These are phyloP conservation scores for Tremella fuciformis DNA, from an alignment of 768 basidiomycete genomes.

Conservation along the genomic window DNA sequence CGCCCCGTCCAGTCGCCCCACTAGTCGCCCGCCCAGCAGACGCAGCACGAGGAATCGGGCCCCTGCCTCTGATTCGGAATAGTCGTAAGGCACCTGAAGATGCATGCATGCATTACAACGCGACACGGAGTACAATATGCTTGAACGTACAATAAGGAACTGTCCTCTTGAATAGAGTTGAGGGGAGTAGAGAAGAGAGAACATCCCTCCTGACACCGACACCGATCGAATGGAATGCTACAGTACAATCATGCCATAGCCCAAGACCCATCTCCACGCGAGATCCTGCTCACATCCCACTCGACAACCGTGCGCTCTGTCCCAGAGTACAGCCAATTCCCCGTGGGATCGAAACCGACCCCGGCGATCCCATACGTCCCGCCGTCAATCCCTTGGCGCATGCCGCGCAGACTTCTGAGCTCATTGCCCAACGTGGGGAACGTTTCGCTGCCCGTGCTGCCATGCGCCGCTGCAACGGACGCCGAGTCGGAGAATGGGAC, in stretches of 20 bases:
- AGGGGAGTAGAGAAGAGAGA: constrained; percentile 4
- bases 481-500: constrained; percentile 30
- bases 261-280: constrained; percentile 35
- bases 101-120: too few species aligned
- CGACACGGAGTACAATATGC: too few species aligned
- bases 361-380: constrained; percentile 60
- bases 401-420: not conserved
- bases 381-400: constrained; percentile 29
- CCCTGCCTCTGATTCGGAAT: too few species aligned
- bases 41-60: too few species aligned
- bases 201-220: not conserved
- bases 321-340: constrained; percentile 67
- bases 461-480: not conserved
- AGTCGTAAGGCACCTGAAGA: too few species aligned
- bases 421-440: not conserved
- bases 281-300: constrained; percentile 61
- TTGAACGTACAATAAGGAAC: not conserved
- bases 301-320: constrained; percentile 67
- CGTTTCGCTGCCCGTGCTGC: not conserved
- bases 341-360: constrained; percentile 68
- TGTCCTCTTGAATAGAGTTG: too few species aligned
- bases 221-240: not conserved
- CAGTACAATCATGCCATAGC: constrained; percentile 23
- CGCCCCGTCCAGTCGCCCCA: too few species aligned
- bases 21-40: too few species aligned